Evolutionary conservation across 352 stramenopile species (phyloP).

Genomic region (Pseudoperonospora humuli): DNA sequence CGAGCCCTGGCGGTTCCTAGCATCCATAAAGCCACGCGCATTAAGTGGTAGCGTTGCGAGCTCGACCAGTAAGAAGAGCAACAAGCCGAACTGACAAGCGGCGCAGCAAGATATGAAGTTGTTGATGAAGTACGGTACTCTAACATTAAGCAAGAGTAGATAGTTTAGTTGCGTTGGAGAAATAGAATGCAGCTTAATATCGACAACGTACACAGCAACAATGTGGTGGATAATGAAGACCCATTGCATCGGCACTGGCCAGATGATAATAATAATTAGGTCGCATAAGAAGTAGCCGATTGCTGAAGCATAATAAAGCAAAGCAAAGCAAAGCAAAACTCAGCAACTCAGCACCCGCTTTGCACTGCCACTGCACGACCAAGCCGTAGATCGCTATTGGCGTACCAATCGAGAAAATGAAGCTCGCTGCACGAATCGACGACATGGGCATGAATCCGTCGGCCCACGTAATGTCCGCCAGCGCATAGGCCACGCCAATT

Average conservation of each 20-base stretch:
- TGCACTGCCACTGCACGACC: too few relatives aligned
- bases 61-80: constrained; percentile 77
- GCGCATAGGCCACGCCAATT: constrained; percentile 52
- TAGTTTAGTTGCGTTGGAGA: not conserved
- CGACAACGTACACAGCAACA: constrained; percentile 60
- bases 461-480: constrained; percentile 56
- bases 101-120: constrained; percentile 80
- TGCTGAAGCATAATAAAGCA: constrained; percentile 27
- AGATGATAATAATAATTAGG: constrained; percentile 72
- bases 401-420: constrained; percentile 78
- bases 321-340: not conserved
- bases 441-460: constrained; percentile 59
- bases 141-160: constrained; percentile 7
- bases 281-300: constrained; percentile 79
- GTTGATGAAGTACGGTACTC: constrained; percentile 79
- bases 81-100: constrained; percentile 61
- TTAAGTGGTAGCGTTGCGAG: constrained; percentile 74
- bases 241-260: constrained; percentile 66
- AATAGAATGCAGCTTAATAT: not conserved
- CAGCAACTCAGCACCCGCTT: not conserved
- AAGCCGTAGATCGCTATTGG: not conserved
- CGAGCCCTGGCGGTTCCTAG: constrained; percentile 47
- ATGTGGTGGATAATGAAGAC: constrained; percentile 77
- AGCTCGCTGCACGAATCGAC: constrained; percentile 63
- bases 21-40: constrained; percentile 65